phyloP scores from a whole-genome alignment of 208 protist genomes.

The Trypanosoma congolense region DNA sequence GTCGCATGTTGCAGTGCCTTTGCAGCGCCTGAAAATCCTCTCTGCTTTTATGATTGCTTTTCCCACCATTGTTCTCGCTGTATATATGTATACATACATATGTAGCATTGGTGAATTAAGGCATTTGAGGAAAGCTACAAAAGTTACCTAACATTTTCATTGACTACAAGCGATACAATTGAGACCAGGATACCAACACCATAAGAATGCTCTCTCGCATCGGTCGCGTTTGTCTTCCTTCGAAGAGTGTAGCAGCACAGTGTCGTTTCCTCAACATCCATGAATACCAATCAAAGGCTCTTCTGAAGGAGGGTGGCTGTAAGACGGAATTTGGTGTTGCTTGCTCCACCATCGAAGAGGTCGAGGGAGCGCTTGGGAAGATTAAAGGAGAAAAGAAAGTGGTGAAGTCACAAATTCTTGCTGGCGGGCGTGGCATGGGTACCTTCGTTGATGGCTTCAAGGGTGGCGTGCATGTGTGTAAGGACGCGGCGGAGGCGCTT shows the following conservation, averaged over 20 bases:
- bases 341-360: constrained; percentile 82
- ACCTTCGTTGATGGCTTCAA: constrained; percentile 96
- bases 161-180: too few species aligned
- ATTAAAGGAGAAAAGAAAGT: constrained; percentile 92
- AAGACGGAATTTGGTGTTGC: constrained; percentile 89
- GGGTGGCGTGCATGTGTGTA: constrained; percentile 89
- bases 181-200: constrained; percentile 26
- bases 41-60: too few species aligned
- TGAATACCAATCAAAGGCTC: constrained; percentile 90
- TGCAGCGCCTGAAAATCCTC: too few species aligned
- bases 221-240: constrained; percentile 52
- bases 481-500: constrained; percentile 78
- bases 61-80: too few species aligned
- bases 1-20: too few species aligned
- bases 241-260: constrained; percentile 45
- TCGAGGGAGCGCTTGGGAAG: constrained; percentile 83
- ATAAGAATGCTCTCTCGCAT: constrained; percentile 65
- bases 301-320: constrained; percentile 86
- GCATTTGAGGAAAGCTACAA: too few species aligned
- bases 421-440: constrained; percentile 98
- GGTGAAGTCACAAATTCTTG: constrained; percentile 98
- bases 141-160: too few species aligned
- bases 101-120: too few species aligned
- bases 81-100: too few species aligned
- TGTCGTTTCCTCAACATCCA: constrained; percentile 90